Evolutionary conservation across 768 basidiomycete species (phyloP).

Genomic region (Gymnopilus junonius): DNA sequence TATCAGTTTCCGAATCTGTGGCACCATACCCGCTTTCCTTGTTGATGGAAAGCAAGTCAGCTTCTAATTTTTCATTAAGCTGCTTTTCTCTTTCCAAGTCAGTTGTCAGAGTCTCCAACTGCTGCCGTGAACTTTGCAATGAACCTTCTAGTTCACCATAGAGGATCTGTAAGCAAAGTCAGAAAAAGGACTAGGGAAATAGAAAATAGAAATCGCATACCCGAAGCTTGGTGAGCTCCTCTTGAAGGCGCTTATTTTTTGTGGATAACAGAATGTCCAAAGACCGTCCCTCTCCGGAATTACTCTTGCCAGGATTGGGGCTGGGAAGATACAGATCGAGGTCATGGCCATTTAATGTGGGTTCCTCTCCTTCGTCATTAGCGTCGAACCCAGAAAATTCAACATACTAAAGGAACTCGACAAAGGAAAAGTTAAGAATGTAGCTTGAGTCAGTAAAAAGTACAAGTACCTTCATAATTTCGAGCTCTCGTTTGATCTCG

Average conservation of each 20-base stretch:
- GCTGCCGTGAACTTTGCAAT: constrained; percentile 57
- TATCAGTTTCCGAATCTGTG: constrained; percentile 49
- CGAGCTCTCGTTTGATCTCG: constrained; percentile 96
- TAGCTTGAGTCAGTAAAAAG: constrained; percentile 12
- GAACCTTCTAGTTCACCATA: constrained; percentile 81
- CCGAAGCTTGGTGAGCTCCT: constrained; percentile 90
- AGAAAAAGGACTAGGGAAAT: not conserved
- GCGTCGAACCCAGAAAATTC: constrained; percentile 91
- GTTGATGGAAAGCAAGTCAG: constrained; percentile 85
- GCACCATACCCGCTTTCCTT: constrained; percentile 45
- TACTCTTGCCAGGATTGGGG: constrained; percentile 87
- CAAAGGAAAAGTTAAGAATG: not conserved
- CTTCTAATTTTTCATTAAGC: constrained; percentile 91
- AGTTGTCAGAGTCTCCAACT: constrained; percentile 57
- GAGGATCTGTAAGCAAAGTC: constrained; percentile 59
- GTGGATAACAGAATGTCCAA: constrained; percentile 89
- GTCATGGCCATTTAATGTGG: constrained; percentile 42
- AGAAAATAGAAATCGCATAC: constrained; percentile 44
- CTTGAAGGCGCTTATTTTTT: constrained; percentile 92
- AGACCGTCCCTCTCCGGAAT: constrained; percentile 75
- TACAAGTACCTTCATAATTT: constrained; percentile 96
- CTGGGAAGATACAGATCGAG: constrained; percentile 77
- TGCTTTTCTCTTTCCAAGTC: constrained; percentile 80
- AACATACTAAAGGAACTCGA: constrained; percentile 69
- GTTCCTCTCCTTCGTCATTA: constrained; percentile 63